Conservation (phyloP, 2,329 filamentous ascomycete genomes). For the Fusarium sp. region DNA sequence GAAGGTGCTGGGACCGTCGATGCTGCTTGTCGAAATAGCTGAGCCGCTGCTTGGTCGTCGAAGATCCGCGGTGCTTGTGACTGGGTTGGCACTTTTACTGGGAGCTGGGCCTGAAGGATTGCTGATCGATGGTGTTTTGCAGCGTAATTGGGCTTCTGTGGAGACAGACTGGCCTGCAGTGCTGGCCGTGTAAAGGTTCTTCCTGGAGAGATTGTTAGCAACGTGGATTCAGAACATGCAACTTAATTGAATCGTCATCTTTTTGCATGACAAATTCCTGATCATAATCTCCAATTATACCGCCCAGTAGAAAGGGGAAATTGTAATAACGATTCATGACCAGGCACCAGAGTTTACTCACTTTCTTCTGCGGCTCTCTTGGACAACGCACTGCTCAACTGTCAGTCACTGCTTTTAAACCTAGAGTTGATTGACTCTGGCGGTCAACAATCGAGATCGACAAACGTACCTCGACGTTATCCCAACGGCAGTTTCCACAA, state of each 20-base stretch:
- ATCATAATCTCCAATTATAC: conserved; percentile 17
- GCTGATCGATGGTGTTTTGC: conserved; percentile 51
- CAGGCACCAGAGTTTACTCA: conserved; percentile 61
- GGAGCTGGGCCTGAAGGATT: conserved; percentile 34
- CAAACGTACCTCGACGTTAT: conserved; percentile 72
- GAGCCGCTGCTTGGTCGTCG: conserved; percentile 54
- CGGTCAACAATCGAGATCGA: conserved; percentile 11
- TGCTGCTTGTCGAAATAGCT: conserved; percentile 50
- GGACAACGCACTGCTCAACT: conserved; percentile 69
- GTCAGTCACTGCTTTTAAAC: conserved; percentile 34
- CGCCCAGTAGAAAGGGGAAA: conserved; percentile 11
- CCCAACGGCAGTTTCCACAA: conserved; percentile 87
- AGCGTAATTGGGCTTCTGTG: conserved; percentile 60
- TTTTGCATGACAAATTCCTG: conserved; percentile 32
- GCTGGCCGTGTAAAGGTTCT: conserved; percentile 57
- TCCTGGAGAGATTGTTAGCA: conserved; percentile 53
- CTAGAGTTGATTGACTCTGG: conserved; percentile 14
- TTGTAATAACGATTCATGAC: conserved; percentile 12
- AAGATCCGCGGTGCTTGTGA: conserved; percentile 52
- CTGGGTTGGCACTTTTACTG: conserved; percentile 13
- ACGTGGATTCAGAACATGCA: conserved; percentile 16
- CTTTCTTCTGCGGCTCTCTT: conserved; percentile 88
- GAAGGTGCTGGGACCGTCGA: conserved; percentile 45
- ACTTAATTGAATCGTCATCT: conserved; percentile 4
- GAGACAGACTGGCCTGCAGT: conserved; percentile 51